Base-by-base conservation (phyloP, 2,329 filamentous ascomycete species). In the Aspergillus intermedius region DNA sequence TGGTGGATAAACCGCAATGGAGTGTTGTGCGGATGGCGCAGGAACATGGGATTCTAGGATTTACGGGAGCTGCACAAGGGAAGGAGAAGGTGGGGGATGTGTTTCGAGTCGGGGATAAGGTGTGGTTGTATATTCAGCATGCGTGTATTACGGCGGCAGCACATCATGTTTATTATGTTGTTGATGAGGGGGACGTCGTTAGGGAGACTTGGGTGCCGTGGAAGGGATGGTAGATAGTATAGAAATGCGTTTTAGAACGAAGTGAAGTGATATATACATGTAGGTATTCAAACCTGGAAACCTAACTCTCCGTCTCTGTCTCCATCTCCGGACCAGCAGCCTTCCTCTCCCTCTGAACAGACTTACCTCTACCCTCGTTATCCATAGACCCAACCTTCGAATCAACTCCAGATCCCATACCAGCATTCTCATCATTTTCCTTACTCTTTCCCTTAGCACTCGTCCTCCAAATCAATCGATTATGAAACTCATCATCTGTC, bases 71-170 rank as follows among this genome's bases (percentile, higher is more conserved):
- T 12, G 25, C 61, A 13, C 30, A 62, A 13, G 68, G 74, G 45
- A 75, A 74, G 0, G 52, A 64, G 3, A 63, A 55, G 40, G 66
- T 72, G 9, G 65, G 72, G 15, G 67, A 76, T 44, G 56, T 63
- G 47, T 63, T 87, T 50, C 55, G 66, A 4, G 74, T 87, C 17
- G 86, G 87, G 1, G 77, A 88, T 60, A 82, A 81, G 63, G 67
- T 91, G 23, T 72, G 81, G 48, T 70, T 91, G 17, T 90, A 84
- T 83, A 85, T 86, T 1, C 91, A 91, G 58, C 87, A 91, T 70
- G 83, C 86, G 39, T 91, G 87, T 64, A 86, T 91, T 60, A 80
- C 87, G 1, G 82, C 85, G 0, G 82, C 82, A 0, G 78, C 79
- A 17, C 86, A 83, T 69, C 80, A 77, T 9, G 87, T 81, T 75